Evolutionary conservation across 23 red algal species (phyloP).

Genomic region (Gracilaria gracilis): DNA sequence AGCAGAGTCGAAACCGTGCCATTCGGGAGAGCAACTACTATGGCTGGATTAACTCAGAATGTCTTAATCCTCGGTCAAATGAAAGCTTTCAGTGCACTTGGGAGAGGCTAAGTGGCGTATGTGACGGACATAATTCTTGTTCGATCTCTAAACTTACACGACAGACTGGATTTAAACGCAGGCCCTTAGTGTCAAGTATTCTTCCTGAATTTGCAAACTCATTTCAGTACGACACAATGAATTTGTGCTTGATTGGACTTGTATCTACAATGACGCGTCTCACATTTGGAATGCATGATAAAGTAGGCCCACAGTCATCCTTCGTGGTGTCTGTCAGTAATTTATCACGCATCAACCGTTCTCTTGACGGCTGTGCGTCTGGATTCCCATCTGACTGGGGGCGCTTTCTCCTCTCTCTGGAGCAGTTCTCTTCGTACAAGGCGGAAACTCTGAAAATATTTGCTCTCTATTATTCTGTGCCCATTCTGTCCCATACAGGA

Average conservation of each 20-base stretch:
- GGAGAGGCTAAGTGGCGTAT: no score
- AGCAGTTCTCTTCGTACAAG: neutral
- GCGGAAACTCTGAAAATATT: constrained; percentile 14
- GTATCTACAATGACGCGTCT: neutral
- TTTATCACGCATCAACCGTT: neutral
- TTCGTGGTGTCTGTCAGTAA: neutral
- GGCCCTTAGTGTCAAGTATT: neutral
- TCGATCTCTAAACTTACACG: no score
- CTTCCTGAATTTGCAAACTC: neutral
- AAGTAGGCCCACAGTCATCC: neutral
- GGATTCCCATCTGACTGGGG: constrained; percentile 15
- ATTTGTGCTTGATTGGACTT: constrained; percentile 5
- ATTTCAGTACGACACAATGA: constrained; percentile 14
- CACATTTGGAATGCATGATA: constrained; percentile 28
- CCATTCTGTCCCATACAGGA: neutral
- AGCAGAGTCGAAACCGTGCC: neutral
- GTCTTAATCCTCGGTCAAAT: constrained; percentile 12
- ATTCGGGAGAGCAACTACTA: neutral
- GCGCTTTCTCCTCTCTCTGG: neutral
- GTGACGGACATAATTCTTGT: no score
- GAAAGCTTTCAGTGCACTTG: neutral
- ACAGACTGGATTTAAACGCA: no score
- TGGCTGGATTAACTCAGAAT: constrained; percentile 16
- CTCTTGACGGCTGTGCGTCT: neutral
- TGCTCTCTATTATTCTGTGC: constrained; percentile 15